A percentile compares a stretch with the other conserved stretches of the same genome.
phyloP scores from a whole-genome alignment of 2,329 filamentous ascomycete species.

The Penicillium decumbens region DNA sequence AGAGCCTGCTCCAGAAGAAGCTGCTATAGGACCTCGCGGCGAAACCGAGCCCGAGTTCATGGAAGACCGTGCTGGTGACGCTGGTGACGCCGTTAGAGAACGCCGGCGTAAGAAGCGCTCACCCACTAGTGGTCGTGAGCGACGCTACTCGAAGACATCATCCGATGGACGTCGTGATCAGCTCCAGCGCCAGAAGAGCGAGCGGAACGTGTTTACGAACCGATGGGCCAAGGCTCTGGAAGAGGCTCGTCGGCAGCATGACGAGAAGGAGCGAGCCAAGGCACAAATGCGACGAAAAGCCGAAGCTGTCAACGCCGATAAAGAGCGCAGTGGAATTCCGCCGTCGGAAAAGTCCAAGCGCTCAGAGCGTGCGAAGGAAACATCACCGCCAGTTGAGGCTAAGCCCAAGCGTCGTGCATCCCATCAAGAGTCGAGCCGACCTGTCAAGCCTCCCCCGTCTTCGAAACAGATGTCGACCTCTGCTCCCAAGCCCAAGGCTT shows the following conservation, averaged over 20 bases:
- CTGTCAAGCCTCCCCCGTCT: slow-evolving; percentile 23
- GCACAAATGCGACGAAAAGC: slow-evolving; percentile 20
- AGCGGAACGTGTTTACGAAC: slow-evolving; percentile 30
- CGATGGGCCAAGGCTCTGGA: slow-evolving; percentile 35
- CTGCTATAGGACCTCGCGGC: background rate
- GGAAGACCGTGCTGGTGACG: slow-evolving; percentile 11
- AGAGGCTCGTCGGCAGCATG: slow-evolving; percentile 34
- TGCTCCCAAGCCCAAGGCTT: slow-evolving; percentile 21
- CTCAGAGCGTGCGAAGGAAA: slow-evolving; percentile 16
- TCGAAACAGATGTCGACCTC: slow-evolving; percentile 26
- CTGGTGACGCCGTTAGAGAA: slow-evolving; percentile 10
- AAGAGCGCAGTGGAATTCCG: slow-evolving; percentile 18
- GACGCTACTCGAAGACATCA: slow-evolving; percentile 36
- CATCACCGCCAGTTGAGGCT: slow-evolving; percentile 8
- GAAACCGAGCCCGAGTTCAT: background rate
- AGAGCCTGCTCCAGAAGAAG: slow-evolving; percentile 1
- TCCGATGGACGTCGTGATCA: slow-evolving; percentile 30
- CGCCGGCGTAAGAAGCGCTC: slow-evolving; percentile 33
- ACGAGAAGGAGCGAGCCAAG: slow-evolving; percentile 29
- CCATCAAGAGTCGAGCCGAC: slow-evolving; percentile 18
- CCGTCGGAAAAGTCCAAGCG: slow-evolving; percentile 14
- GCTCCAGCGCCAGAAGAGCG: slow-evolving; percentile 33
- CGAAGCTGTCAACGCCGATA: slow-evolving; percentile 18
- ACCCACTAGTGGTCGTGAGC: slow-evolving; percentile 29
- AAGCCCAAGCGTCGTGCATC: slow-evolving; percentile 16